Base-by-base conservation (phyloP, 345 rosid species). In the Aegle marmelos region DNA sequence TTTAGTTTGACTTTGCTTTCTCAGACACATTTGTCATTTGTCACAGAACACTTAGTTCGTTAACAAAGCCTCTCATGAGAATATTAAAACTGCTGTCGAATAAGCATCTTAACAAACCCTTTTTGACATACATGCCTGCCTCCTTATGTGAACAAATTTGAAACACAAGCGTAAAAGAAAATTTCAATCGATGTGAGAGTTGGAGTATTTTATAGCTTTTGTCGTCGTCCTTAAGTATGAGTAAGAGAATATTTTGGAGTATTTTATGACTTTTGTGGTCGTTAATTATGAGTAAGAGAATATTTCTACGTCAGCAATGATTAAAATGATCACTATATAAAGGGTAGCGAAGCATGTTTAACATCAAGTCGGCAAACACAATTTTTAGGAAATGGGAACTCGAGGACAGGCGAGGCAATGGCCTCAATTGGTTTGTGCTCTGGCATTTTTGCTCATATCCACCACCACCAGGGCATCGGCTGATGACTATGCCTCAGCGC, bases 391-490 rank as follows among this genome's bases (percentile, higher is more conserved):
- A 65, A 65, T 65, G 68, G 25, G 7, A 65, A 19, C 68, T 34
- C 9, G 3, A 1, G 13, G 25, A 65, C 37, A 34, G 21, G 11
- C 22, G n/a, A 36, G 45, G 24, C 45, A 65, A 65, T 65, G 45
- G 68, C 68, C 68, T 8, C 41, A 10, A 8, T 65, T 65, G 45
- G 27, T 2, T 21, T 65, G 21, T 33, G 68, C 68, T 6, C 19
- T 19, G 41, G 68, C n/a, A 33, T 8, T 65, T 65, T 88, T 78
- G 76, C 78, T 88, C 64, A 8, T 75, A 9, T 85, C 84, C 56
- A 70, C 82, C 13, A 19, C 13, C 5, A 27, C 45, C 9, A 39
- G 2, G 45, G 80, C 70, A 0, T 82, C 86, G 68, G 80, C 68
- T 41, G 9, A 56, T 53, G 22, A 37, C 1, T 72, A 57, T 54